Evolutionary conservation across 2,329 filamentous ascomycete species (phyloP).

Genomic region (Exutisphaerella laricina): DNA sequence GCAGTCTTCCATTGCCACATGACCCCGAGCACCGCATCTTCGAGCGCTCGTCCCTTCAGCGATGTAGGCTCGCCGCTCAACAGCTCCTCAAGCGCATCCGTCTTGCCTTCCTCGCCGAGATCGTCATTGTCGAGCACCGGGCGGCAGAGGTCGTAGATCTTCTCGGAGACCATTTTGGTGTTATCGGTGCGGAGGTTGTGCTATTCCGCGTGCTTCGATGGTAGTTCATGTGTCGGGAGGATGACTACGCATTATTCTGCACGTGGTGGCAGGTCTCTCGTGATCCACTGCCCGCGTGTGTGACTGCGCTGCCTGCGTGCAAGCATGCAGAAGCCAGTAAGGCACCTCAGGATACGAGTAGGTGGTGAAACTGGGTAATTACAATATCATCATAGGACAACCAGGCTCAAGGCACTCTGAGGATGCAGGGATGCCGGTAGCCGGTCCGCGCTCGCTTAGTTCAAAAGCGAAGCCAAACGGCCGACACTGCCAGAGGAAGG

Average conservation of each 20-base stretch:
- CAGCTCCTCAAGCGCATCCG: constrained; percentile 81
- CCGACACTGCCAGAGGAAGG: too few species aligned
- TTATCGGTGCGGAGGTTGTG: constrained; percentile 4
- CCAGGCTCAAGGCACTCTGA: too few species aligned
- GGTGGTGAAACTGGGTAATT: too few species aligned
- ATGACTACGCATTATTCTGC: constrained; percentile 4
- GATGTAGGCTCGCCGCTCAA: constrained; percentile 67
- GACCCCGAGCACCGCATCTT: constrained; percentile 85
- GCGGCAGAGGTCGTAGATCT: constrained; percentile 85
- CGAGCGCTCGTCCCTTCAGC: constrained; percentile 69
- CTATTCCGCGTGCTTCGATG: not conserved
- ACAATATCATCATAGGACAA: too few species aligned
- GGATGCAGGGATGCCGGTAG: too few species aligned
- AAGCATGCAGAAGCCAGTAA: too few species aligned
- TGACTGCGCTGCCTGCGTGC: too few species aligned
- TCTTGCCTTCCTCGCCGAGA: constrained; percentile 92
- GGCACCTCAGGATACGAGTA: too few species aligned
- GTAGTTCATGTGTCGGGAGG: constrained; percentile 6
- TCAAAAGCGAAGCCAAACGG: too few species aligned
- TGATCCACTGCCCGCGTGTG: too few species aligned
- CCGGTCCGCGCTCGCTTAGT: too few species aligned
- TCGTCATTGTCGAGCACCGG: constrained; percentile 76
- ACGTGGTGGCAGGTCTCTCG: not conserved
- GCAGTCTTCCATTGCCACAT: constrained; percentile 75
- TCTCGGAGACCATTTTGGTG: constrained; percentile 77